These are phyloP conservation scores for Megacollybia marginata DNA, from an alignment of 768 basidiomycete genomes.

Conservation along the genomic window DNA sequence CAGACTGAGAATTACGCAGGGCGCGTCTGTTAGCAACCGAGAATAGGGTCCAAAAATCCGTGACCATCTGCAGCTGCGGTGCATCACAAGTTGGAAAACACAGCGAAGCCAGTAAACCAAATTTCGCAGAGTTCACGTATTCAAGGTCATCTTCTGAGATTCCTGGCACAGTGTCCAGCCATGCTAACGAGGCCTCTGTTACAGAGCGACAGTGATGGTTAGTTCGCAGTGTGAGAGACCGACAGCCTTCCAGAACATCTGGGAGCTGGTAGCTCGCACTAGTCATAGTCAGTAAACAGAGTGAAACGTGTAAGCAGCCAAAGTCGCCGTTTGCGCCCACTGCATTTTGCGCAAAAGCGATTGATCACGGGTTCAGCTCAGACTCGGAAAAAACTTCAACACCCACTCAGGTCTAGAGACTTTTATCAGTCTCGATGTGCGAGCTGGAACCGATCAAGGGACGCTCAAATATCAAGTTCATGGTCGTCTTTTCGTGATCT, in stretches of 20 bases:
- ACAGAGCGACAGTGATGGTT: conserved; percentile 28
- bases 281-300: too few species aligned
- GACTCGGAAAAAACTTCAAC: too few species aligned
- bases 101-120: conserved; percentile 48
- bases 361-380: too few species aligned
- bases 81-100: conserved; percentile 54
- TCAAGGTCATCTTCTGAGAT: background rate
- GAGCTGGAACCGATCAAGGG: too few species aligned
- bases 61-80: conserved; percentile 44
- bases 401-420: too few species aligned
- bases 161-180: conserved; percentile 4
- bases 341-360: too few species aligned
- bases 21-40: conserved; percentile 12
- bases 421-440: too few species aligned
- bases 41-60: conserved; percentile 41
- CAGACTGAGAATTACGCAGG: too few species aligned
- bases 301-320: too few species aligned
- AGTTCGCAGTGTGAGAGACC: conserved; percentile 28
- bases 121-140: conserved; percentile 17
- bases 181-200: conserved; percentile 25
- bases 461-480: too few species aligned
- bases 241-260: conserved; percentile 24
- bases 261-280: conserved; percentile 32
- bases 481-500: too few species aligned
- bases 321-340: too few species aligned